A percentile compares a stretch with the other conserved stretches of the same genome.
Evolutionary conservation across 306 rosid species (phyloP).

Genomic region (Ochetophila trinervis): DNA sequence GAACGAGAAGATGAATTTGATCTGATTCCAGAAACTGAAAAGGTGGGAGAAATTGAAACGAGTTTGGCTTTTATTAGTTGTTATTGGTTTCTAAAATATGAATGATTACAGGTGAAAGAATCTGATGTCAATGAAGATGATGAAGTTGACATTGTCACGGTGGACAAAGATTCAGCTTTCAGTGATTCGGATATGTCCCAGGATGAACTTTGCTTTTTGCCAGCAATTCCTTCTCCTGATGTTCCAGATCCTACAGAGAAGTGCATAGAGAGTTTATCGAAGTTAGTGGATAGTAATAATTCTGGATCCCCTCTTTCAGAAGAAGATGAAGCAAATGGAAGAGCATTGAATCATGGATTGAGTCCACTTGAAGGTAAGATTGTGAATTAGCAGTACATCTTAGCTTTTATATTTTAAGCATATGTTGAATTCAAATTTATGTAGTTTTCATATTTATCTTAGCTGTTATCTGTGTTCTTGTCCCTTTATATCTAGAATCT

Average conservation of each 20-base stretch:
- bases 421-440: background rate
- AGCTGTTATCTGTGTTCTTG: slow-evolving; percentile 2
- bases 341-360: slow-evolving; percentile 50
- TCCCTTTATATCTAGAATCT: background rate
- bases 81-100: slow-evolving; percentile 9
- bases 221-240: slow-evolving; percentile 75
- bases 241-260: slow-evolving; percentile 63
- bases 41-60: slow-evolving; percentile 46
- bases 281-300: slow-evolving; percentile 70
- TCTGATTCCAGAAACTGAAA: slow-evolving; percentile 81
- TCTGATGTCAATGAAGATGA: slow-evolving; percentile 78
- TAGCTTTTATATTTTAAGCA: background rate
- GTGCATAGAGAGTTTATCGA: slow-evolving; percentile 65
- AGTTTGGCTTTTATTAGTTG: background rate
- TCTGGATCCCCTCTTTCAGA: slow-evolving; percentile 92
- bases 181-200: slow-evolving; percentile 91
- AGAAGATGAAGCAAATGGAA: slow-evolving; percentile 81
- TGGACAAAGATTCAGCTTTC: slow-evolving; percentile 79
- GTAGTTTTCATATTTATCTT: no score
- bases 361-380: slow-evolving; percentile 79
- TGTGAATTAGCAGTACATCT: background rate
- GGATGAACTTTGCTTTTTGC: slow-evolving; percentile 84
- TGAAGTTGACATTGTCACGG: slow-evolving; percentile 72
- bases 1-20: slow-evolving; percentile 98
- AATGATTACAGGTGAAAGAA: slow-evolving; percentile 64